phyloP scores from a whole-genome alignment of 768 basidiomycete species.

The Mycena floridula region DNA sequence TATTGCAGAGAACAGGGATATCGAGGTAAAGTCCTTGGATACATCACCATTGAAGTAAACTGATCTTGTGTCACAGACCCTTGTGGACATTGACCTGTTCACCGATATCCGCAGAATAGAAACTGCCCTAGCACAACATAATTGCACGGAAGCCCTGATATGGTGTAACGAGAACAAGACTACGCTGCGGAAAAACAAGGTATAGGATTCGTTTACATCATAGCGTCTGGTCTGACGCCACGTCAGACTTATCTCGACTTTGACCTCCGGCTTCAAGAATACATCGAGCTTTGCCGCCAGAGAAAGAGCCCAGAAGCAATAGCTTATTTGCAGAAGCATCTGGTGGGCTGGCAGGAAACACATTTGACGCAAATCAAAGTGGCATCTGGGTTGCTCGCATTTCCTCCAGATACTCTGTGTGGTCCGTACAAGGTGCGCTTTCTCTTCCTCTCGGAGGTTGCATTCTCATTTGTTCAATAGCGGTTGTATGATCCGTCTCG shows the following conservation, averaged over 20 bases:
- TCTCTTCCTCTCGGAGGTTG: not conserved
- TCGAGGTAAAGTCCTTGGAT: slow-evolving; percentile 54
- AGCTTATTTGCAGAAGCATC: slow-evolving; percentile 74
- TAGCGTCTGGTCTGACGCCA: slow-evolving; percentile 1
- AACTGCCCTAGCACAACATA: slow-evolving; percentile 63
- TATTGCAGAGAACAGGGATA: slow-evolving; percentile 69
- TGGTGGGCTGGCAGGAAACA: slow-evolving; percentile 77
- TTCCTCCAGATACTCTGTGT: slow-evolving; percentile 62
- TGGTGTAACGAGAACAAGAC: slow-evolving; percentile 98
- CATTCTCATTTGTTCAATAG: slow-evolving; percentile 30
- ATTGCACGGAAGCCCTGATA: slow-evolving; percentile 82
- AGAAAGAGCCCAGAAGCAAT: slow-evolving; percentile 72
- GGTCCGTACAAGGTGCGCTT: slow-evolving; percentile 69
- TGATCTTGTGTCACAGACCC: slow-evolving; percentile 40
- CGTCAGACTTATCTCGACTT: slow-evolving; percentile 91
- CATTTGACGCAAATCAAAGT: slow-evolving; percentile 74
- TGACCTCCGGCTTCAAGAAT: slow-evolving; percentile 92
- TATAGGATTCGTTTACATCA: slow-evolving; percentile 17
- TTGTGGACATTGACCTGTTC: slow-evolving; percentile 91
- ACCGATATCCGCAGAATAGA: slow-evolving; percentile 86
- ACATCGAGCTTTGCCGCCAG: slow-evolving; percentile 81
- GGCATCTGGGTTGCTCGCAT: slow-evolving; percentile 73
- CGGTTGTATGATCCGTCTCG: slow-evolving; percentile 76
- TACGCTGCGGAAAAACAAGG: slow-evolving; percentile 89
- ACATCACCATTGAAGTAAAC: slow-evolving; percentile 10